Conservation (phyloP, 352 stramenopile genomes). For the Elongisporangium undulatum region DNA sequence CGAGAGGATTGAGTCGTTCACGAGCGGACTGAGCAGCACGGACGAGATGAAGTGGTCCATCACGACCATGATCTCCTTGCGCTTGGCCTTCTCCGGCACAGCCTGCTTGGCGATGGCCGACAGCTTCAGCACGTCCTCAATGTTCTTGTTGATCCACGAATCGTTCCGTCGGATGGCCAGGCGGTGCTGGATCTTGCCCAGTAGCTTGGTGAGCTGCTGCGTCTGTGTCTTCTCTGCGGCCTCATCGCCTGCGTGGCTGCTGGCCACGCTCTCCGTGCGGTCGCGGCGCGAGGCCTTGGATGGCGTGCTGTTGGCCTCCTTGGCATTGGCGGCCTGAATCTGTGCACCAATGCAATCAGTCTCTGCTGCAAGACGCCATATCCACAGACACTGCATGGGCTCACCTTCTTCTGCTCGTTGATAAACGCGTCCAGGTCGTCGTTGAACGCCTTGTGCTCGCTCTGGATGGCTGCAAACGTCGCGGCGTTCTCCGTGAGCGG, state of each 20-base stretch:
- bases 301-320: constrained; percentile 6
- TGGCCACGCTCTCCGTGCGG: constrained; percentile 20
- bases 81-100: constrained; percentile 30
- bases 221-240: neutral
- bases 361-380: neutral
- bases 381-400: neutral
- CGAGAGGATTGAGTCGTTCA: constrained; percentile 21
- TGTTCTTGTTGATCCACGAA: constrained; percentile 62
- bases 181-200: constrained; percentile 53
- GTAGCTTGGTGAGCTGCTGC: constrained; percentile 36
- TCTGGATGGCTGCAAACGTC: constrained; percentile 47
- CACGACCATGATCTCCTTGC: constrained; percentile 55
- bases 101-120: constrained; percentile 26
- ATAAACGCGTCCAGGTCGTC: constrained; percentile 42
- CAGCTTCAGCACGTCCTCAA: constrained; percentile 39
- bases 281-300: constrained; percentile 4
- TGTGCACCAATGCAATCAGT: constrained; percentile 5
- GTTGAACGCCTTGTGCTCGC: constrained; percentile 47
- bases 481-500: constrained; percentile 52
- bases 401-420: constrained; percentile 46
- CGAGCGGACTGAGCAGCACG: constrained; percentile 47
- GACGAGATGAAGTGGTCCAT: constrained; percentile 70
- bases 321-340: constrained; percentile 28
- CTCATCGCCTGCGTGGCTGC: constrained; percentile 12
- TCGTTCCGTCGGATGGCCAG: constrained; percentile 59